phyloP scores from a whole-genome alignment of 2,329 filamentous ascomycete genomes.

The Coleophoma eucalyptorum region DNA sequence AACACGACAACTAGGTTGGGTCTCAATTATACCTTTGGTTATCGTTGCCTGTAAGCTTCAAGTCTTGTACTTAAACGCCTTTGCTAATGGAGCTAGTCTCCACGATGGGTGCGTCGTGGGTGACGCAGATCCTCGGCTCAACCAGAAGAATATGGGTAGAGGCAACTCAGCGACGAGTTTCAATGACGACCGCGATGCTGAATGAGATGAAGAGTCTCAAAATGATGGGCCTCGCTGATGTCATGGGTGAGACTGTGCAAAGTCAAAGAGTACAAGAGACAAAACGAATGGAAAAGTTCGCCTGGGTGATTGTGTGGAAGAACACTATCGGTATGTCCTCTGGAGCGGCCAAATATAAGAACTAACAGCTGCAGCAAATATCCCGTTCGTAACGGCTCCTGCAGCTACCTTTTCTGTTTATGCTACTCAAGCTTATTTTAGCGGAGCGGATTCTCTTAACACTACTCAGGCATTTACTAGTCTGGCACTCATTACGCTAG shows the following conservation, averaged over 20 bases:
- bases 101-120: background rate
- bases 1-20: background rate
- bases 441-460: background rate
- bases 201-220: constrained; percentile 36
- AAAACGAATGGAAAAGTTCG: background rate
- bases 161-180: constrained; percentile 33
- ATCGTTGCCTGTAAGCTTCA: background rate
- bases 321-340: background rate
- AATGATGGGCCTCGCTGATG: constrained; percentile 33
- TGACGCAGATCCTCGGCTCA: background rate
- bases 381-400: background rate
- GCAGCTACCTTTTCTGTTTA: background rate
- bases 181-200: constrained; percentile 32
- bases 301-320: background rate
- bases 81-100: background rate
- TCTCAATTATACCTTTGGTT: background rate
- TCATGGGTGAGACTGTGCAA: background rate
- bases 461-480: constrained; percentile 1
- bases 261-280: background rate
- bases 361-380: background rate
- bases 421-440: background rate
- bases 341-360: background rate
- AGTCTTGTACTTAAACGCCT: no score
- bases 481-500: constrained; percentile 1
- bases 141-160: constrained; percentile 28